Evolutionary conservation across 2,329 filamentous ascomycete genomes (phyloP).

Genomic region (Microdochium paspali): DNA sequence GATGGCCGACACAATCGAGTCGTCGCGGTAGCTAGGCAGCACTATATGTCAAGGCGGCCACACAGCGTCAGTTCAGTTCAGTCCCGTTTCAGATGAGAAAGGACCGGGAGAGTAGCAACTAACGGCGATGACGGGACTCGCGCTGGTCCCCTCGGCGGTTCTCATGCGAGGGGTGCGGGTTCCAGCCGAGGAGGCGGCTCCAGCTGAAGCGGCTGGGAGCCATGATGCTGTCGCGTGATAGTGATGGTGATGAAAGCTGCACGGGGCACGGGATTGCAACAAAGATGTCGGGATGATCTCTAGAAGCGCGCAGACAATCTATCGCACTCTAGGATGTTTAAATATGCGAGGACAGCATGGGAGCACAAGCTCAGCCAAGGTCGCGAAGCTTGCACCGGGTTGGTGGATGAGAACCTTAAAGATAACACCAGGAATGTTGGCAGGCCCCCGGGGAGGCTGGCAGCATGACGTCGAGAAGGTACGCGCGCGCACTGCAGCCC

Average conservation of each 20-base stretch:
- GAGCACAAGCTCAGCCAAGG: too few species aligned
- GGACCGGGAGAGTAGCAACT: constrained; percentile 10
- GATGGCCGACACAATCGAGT: constrained; percentile 54
- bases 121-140: constrained; percentile 34
- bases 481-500: too few species aligned
- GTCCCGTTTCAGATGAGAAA: neutral
- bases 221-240: neutral
- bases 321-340: too few species aligned
- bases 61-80: constrained; percentile 9
- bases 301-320: too few species aligned
- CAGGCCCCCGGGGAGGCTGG: too few species aligned
- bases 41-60: constrained; percentile 33
- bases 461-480: too few species aligned
- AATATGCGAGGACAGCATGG: too few species aligned
- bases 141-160: constrained; percentile 26
- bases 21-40: constrained; percentile 52
- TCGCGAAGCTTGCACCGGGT: too few species aligned
- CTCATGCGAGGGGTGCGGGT: constrained; percentile 18
- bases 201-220: constrained; percentile 15
- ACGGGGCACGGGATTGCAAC: neutral
- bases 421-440: too few species aligned
- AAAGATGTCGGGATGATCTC: too few species aligned
- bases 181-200: constrained; percentile 23
- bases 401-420: too few species aligned
- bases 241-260: neutral